phyloP scores from a whole-genome alignment of 495 filamentous ascomycete species.

The Aspergillus leporis region DNA sequence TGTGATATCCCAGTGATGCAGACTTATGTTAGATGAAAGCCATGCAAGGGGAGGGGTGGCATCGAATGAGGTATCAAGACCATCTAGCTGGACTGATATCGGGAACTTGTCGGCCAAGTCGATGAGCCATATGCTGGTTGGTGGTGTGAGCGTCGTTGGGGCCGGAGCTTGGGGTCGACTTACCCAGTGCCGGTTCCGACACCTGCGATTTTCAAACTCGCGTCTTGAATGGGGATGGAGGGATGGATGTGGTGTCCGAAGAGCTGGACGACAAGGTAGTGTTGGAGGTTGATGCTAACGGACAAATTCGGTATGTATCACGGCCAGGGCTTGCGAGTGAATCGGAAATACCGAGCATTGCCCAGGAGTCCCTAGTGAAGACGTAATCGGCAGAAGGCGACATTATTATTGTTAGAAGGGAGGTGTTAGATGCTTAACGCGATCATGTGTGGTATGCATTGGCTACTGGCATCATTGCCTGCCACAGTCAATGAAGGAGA shows the following conservation, averaged over 20 bases:
- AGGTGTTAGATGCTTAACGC: no score
- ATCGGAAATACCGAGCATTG: not conserved
- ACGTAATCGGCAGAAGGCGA: not conserved
- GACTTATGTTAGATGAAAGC: not conserved
- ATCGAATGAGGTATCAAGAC: conserved; percentile 1
- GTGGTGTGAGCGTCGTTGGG: not conserved
- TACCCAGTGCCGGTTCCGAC: conserved; percentile 7
- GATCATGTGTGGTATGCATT: no score
- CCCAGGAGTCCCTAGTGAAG: not conserved
- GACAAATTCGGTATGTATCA: not conserved
- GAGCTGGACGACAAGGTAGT: not conserved
- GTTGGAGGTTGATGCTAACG: conserved; percentile 1
- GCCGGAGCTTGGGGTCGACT: not conserved
- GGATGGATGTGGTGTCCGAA: conserved; percentile 7
- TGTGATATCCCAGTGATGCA: not conserved
- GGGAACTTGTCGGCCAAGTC: conserved; percentile 5
- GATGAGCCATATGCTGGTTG: conserved; percentile 5
- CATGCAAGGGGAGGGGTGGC: not conserved
- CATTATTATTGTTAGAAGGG: not conserved
- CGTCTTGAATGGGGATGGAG: not conserved
- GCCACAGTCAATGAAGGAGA: no score
- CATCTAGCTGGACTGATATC: not conserved
- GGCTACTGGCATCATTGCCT: no score
- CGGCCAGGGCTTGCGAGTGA: not conserved
- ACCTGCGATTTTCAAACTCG: conserved; percentile 2